A percentile compares a stretch with the other conserved stretches of the same genome.
Evolutionary conservation across 2,329 filamentous ascomycete genomes (phyloP).

Genomic region (Aureobasidium sp.): DNA sequence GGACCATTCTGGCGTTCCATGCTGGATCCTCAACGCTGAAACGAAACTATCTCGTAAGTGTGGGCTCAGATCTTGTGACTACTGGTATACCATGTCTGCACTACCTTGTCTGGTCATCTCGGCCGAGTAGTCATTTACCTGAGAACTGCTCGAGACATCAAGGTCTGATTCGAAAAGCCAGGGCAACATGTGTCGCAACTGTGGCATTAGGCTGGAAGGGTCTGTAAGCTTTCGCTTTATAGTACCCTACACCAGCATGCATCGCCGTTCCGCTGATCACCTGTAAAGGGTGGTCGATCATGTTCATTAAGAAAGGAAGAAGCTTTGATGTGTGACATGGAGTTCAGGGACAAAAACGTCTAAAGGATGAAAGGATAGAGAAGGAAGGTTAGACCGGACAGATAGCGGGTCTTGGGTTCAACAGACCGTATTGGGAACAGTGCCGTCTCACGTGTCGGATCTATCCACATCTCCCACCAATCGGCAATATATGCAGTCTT

Average conservation of each 20-base stretch:
- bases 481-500: background rate
- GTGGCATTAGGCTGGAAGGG: background rate
- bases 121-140: background rate
- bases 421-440: background rate
- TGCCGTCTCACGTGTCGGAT: background rate
- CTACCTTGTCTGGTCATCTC: background rate
- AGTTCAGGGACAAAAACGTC: background rate
- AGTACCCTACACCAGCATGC: background rate
- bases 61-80: background rate
- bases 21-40: background rate
- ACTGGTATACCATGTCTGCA: background rate
- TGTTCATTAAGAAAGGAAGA: background rate
- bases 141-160: background rate
- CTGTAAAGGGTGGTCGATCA: background rate
- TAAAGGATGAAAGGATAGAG: background rate
- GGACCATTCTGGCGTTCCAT: background rate
- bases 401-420: background rate
- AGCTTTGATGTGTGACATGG: background rate
- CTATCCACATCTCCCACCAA: conserved; percentile 4
- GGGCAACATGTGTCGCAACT: background rate
- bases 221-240: background rate
- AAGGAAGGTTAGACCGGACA: background rate
- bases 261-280: background rate
- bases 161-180: background rate
- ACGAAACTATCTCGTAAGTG: conserved; percentile 2